These are phyloP conservation scores for Amphirosellinia nigrospora DNA, from an alignment of 495 filamentous ascomycete species.

Conservation along the genomic window DNA sequence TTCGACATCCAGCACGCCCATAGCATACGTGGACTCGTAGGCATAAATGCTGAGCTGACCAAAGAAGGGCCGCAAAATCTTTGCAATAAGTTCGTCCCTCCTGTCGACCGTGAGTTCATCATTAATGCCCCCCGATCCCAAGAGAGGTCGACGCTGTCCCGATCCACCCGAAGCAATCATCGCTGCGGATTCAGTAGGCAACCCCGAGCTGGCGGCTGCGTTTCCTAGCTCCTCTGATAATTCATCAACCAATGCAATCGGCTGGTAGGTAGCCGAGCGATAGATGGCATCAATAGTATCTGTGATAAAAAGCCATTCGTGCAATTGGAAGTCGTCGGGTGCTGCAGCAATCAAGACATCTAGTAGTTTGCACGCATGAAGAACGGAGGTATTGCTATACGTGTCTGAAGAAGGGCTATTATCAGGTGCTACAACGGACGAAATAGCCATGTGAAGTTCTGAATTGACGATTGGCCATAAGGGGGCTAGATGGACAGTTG, in stretches of 20 bases:
- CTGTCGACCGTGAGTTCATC: constrained; percentile 57
- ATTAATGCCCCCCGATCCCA: constrained; percentile 55
- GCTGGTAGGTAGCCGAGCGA: constrained; percentile 70
- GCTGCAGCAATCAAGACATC: constrained; percentile 82
- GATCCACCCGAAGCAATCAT: constrained; percentile 33
- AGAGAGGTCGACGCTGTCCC: constrained; percentile 48
- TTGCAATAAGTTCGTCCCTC: constrained; percentile 73
- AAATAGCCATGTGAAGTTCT: constrained; percentile 83
- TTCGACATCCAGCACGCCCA: constrained; percentile 72
- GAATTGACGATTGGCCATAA: constrained; percentile 91
- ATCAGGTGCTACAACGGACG: constrained; percentile 72
- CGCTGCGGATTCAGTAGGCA: constrained; percentile 40
- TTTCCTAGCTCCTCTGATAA: constrained; percentile 78
- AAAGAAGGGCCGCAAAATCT: constrained; percentile 86
- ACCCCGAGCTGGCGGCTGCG: constrained; percentile 31
- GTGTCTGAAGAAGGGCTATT: constrained; percentile 67
- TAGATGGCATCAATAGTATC: constrained; percentile 98
- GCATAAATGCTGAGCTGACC: constrained; percentile 87
- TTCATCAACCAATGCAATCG: constrained; percentile 83
- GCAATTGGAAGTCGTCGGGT: constrained; percentile 93
- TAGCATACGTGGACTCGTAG: constrained; percentile 90
- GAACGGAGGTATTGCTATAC: constrained; percentile 73
- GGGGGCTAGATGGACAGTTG: constrained; percentile 74
- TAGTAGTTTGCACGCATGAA: constrained; percentile 92
- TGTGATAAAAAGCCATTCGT: constrained; percentile 95